Evolutionary conservation across 192 early-diverging fungal species (phyloP).

Genomic region (Coemansia sp.): DNA sequence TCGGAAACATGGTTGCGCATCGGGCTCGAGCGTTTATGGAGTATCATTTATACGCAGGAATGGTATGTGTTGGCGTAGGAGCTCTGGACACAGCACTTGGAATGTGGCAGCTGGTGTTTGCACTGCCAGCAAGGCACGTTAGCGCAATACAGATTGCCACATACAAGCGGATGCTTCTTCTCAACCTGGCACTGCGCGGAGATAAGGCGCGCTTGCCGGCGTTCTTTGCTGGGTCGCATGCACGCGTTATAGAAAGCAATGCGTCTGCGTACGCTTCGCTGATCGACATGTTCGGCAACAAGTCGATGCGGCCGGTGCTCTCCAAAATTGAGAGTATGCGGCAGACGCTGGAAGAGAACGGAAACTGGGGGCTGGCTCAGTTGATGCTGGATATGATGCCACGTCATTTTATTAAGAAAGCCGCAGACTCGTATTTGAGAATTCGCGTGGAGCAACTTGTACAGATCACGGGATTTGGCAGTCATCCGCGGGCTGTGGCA

Average conservation of each 20-base stretch:
- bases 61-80: constrained; percentile 35
- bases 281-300: constrained; percentile 19
- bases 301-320: constrained; percentile 10
- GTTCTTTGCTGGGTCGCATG: constrained; percentile 32
- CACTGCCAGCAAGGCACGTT: constrained; percentile 28
- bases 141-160: constrained; percentile 38
- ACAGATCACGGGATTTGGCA: constrained; percentile 23
- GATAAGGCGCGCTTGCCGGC: constrained; percentile 16
- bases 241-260: constrained; percentile 21
- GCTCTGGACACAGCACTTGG: constrained; percentile 17
- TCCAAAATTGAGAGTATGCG: constrained; percentile 11
- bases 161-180: constrained; percentile 36
- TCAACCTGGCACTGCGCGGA: constrained; percentile 11
- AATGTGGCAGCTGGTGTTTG: constrained; percentile 43
- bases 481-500: constrained; percentile 19
- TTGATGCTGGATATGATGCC: constrained; percentile 21
- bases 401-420: constrained; percentile 21
- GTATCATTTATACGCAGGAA: constrained; percentile 41
- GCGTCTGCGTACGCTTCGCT: constrained; percentile 17
- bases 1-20: constrained; percentile 11
- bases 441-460: constrained; percentile 22
- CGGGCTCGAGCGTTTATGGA: constrained; percentile 30
- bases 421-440: constrained; percentile 23
- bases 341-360: constrained; percentile 8
- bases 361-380: constrained; percentile 23